A percentile compares a stretch with the other conserved stretches of the same genome.
Evolutionary conservation across 1,284 basidiomycete genomes (phyloP).

Genomic region (Microbotryum saponariae): DNA sequence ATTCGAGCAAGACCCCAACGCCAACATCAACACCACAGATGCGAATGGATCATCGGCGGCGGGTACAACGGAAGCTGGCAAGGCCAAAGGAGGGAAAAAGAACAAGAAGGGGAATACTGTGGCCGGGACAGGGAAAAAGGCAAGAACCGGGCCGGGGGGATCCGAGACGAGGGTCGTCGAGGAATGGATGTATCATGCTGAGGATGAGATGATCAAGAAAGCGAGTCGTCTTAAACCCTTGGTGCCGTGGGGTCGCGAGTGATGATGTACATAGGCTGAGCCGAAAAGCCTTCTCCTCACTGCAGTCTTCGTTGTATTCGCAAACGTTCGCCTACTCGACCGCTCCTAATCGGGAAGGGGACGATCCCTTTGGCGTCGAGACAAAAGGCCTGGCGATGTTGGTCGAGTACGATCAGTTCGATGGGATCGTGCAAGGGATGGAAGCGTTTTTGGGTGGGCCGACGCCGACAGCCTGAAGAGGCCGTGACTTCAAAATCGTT

Average conservation of each 20-base stretch:
- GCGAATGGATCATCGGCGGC: slow-evolving; percentile 12
- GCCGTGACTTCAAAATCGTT: no score
- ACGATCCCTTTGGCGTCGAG: slow-evolving; percentile 61
- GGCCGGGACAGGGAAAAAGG: slow-evolving; percentile 47
- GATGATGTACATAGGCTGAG: no score
- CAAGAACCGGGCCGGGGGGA: slow-evolving; percentile 43
- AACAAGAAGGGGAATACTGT: slow-evolving; percentile 38
- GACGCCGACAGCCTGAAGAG: neutral
- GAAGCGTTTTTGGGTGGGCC: slow-evolving; percentile 38
- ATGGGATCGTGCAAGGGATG: slow-evolving; percentile 41
- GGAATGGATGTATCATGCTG: slow-evolving; percentile 68
- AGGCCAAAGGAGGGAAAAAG: slow-evolving; percentile 49
- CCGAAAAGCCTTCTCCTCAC: no score
- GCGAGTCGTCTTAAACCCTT: slow-evolving; percentile 43
- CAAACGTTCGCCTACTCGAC: slow-evolving; percentile 61
- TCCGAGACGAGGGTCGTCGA: slow-evolving; percentile 38
- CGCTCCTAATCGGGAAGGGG: slow-evolving; percentile 53
- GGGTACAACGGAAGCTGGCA: slow-evolving; percentile 26
- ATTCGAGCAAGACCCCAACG: slow-evolving; percentile 32
- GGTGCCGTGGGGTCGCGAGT: neutral
- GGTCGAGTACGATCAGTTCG: slow-evolving; percentile 45
- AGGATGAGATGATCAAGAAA: slow-evolving; percentile 66
- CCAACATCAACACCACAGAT: slow-evolving; percentile 19
- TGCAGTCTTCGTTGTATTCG: slow-evolving; percentile 54
- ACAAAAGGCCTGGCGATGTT: slow-evolving; percentile 68